Conservation (phyloP, 345 rosid genomes). For the Lenwebbia sp. region DNA sequence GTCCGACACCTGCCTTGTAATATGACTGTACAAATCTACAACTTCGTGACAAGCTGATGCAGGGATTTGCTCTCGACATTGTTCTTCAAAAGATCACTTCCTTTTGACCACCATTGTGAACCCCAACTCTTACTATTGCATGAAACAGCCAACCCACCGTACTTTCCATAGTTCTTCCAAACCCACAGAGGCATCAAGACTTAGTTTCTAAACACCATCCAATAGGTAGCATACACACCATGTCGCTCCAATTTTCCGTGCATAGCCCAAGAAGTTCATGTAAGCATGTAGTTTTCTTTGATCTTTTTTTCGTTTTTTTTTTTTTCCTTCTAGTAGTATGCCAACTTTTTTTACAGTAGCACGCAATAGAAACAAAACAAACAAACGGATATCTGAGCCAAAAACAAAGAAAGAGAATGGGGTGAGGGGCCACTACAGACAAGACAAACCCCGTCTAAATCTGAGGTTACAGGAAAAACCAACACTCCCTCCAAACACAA, state of each 20-base stretch:
- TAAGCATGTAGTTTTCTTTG: background rate
- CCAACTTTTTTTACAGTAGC: background rate
- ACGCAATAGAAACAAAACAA: background rate
- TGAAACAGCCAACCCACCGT: background rate
- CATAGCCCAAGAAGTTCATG: background rate
- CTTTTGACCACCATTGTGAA: background rate
- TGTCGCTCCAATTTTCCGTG: background rate
- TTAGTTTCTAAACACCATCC: background rate
- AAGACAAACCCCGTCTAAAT: background rate
- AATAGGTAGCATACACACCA: background rate
- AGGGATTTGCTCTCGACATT: background rate
- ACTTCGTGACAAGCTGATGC: background rate
- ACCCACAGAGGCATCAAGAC: background rate
- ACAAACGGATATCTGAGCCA: background rate
- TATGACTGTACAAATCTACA: background rate
- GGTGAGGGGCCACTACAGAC: background rate
- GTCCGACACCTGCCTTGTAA: background rate
- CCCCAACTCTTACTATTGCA: background rate
- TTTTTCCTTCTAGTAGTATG: background rate
- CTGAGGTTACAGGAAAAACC: background rate
- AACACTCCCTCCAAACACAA: background rate
- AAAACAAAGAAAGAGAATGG: background rate
- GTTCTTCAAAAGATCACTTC: background rate
- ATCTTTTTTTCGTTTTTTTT: background rate
- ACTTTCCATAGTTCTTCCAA: background rate